phyloP scores from a whole-genome alignment of 768 basidiomycete species.

The Boletus reticulatus region DNA sequence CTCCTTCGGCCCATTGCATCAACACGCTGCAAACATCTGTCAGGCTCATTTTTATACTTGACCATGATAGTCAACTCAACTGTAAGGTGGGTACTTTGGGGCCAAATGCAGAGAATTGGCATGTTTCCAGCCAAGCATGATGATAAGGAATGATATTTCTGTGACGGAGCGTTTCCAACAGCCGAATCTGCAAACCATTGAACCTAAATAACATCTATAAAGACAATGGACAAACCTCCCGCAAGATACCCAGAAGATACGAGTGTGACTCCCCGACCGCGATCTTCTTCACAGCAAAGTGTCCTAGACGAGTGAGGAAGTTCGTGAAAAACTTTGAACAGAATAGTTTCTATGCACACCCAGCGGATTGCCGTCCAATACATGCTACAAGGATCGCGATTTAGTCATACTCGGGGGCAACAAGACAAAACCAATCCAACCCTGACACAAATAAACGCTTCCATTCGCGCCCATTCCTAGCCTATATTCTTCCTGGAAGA shows the following conservation, averaged over 20 bases:
- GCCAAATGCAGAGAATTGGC: conserved; percentile 85
- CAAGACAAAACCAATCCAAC: conserved; percentile 28
- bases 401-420: conserved; percentile 2
- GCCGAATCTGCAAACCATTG: conserved; percentile 53
- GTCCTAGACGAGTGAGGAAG: conserved; percentile 41
- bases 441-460: conserved; percentile 85
- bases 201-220: neutral
- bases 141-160: conserved; percentile 95
- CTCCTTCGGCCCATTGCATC: conserved; percentile 94
- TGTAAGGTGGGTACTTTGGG: conserved; percentile 86
- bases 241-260: conserved; percentile 78
- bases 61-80: conserved; percentile 41
- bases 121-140: conserved; percentile 89
- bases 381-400: conserved; percentile 48
- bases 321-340: conserved; percentile 2
- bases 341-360: conserved; percentile 39
- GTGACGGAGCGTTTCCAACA: conserved; percentile 84
- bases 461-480: conserved; percentile 97
- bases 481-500: conserved; percentile 86
- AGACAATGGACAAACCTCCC: conserved; percentile 50
- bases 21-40: conserved; percentile 51
- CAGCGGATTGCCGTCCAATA: conserved; percentile 82
- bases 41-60: neutral
- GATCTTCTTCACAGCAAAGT: conserved; percentile 96
- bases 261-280: conserved; percentile 89